phyloP scores from a whole-genome alignment of 805 yeast species.

The Naumovozyma castellii region DNA sequence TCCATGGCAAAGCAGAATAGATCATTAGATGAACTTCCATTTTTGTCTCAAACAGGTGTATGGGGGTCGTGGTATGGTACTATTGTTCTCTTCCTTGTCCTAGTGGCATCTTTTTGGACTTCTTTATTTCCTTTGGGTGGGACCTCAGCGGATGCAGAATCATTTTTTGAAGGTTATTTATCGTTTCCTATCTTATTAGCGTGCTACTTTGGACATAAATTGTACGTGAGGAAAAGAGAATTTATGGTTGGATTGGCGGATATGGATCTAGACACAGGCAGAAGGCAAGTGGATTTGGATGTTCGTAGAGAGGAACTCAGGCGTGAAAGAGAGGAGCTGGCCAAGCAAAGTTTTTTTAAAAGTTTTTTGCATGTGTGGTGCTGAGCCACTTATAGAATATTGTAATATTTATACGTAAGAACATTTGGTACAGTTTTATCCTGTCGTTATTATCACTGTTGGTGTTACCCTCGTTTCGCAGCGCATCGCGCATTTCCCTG shows the following conservation, averaged over 20 bases:
- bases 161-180: slow-evolving; percentile 57
- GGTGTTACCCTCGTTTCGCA: no score
- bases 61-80: slow-evolving; percentile 54
- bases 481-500: no score
- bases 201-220: slow-evolving; percentile 51
- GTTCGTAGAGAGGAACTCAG: slow-evolving; percentile 40
- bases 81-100: slow-evolving; percentile 42
- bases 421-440: no score
- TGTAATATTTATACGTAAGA: no score
- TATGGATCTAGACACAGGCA: slow-evolving; percentile 51
- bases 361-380: slow-evolving; percentile 39
- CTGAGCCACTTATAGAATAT: slow-evolving; percentile 23
- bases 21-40: slow-evolving; percentile 51
- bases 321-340: slow-evolving; percentile 34
- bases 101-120: slow-evolving; percentile 69
- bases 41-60: slow-evolving; percentile 53
- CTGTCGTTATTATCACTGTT: no score
- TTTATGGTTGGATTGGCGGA: slow-evolving; percentile 36
- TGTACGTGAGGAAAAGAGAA: slow-evolving; percentile 34
- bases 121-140: slow-evolving; percentile 60
- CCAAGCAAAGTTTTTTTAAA: slow-evolving; percentile 35
- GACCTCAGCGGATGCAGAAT: slow-evolving; percentile 39
- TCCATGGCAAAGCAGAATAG: slow-evolving; percentile 51
- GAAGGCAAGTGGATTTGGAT: slow-evolving; percentile 45
- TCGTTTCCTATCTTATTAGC: slow-evolving; percentile 54